Base-by-base conservation (phyloP, 2,329 filamentous ascomycete species). In the Davidsoniella eucalypti region DNA sequence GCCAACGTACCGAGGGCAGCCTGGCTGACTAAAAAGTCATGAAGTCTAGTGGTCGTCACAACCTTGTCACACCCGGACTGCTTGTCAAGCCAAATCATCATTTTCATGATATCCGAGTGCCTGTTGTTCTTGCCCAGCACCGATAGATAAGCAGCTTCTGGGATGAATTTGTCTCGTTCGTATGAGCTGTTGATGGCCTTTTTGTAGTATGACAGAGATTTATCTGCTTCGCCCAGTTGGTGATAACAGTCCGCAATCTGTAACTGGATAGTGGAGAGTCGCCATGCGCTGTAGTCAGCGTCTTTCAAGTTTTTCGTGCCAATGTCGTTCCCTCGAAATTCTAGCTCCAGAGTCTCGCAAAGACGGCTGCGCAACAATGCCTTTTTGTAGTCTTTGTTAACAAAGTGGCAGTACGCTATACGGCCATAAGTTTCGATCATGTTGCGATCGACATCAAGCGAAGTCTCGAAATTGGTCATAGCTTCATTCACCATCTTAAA, bases 181-280 rank as follows among this genome's bases (percentile, higher is more conserved):
- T 58, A 57, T 1, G 56, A 52, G 37, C 60, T 57, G 5, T 56
- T 48, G 16, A 67, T 64, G 7, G 65, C 64, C 39, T 64, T 64
- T 38, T 58, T 57, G 38, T 61, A 68, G 51, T 67, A 67, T 2
- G 55, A 53, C 2, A 67, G 55, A 0, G 65, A 57, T 12, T 58
- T 55, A 4, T 65, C 62, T 1, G 61, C 52, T 2, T 63, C 57
- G 2, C 57, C 59, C 16, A 62, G 58, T 9, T 60, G 59, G 18
- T 61, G 61, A 53, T 64, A 63, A 52, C 64, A 67, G 14, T 58
- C 57, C 1, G 65, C 66, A 8, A 67, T 61, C 17, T 67, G 57
- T 8, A 62, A 58, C 26, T 67, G 64, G 17, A 67, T 64, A 46
- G 65, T 65, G 55, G 68, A 68, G 1, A 68, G 55, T 1, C 66